These are phyloP conservation scores for Candida neerlandica DNA, from an alignment of 1,139 yeast species.

Conservation along the genomic window DNA sequence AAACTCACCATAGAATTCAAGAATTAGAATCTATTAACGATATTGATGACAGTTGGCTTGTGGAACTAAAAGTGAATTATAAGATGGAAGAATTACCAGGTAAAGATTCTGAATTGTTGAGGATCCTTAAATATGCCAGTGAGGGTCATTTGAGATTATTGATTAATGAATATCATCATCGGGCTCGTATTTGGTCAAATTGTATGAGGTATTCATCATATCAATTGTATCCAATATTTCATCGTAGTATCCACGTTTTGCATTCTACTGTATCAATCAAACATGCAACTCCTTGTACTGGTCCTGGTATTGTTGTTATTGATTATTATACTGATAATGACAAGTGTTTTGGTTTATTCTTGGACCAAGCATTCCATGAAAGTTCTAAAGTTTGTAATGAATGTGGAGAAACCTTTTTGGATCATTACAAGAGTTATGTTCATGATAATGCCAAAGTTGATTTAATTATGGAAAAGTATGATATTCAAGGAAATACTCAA, in stretches of 20 bases:
- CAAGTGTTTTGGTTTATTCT: slow-evolving; percentile 83
- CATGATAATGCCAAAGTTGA: slow-evolving; percentile 87
- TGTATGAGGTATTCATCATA: slow-evolving; percentile 41
- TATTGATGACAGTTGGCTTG: slow-evolving; percentile 26
- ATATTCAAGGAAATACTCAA: slow-evolving; percentile 46
- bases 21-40: slow-evolving; percentile 22
- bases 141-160: slow-evolving; percentile 31
- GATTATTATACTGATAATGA: slow-evolving; percentile 93
- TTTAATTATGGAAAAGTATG: slow-evolving; percentile 64
- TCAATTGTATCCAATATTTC: slow-evolving; percentile 54
- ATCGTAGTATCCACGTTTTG: slow-evolving; percentile 75
- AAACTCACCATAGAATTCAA: slow-evolving; percentile 27
- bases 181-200: slow-evolving; percentile 45
- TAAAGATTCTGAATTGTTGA: slow-evolving; percentile 38
- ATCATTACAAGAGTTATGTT: slow-evolving; percentile 86
- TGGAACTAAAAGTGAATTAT: slow-evolving; percentile 30
- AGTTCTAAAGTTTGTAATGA: slow-evolving; percentile 72
- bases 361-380: slow-evolving; percentile 78
- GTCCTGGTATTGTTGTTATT: slow-evolving; percentile 80
- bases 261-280: slow-evolving; percentile 82
- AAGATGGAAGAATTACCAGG: slow-evolving; percentile 35
- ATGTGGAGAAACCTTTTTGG: slow-evolving; percentile 71
- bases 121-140: slow-evolving; percentile 40
- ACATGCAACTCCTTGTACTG: slow-evolving; percentile 89
- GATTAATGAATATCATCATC: slow-evolving; percentile 30